A percentile compares a stretch with the other conserved stretches of the same genome.
phyloP scores from a whole-genome alignment of 371 early-diverging fungal species.

The Mucor lusitanicus region DNA sequence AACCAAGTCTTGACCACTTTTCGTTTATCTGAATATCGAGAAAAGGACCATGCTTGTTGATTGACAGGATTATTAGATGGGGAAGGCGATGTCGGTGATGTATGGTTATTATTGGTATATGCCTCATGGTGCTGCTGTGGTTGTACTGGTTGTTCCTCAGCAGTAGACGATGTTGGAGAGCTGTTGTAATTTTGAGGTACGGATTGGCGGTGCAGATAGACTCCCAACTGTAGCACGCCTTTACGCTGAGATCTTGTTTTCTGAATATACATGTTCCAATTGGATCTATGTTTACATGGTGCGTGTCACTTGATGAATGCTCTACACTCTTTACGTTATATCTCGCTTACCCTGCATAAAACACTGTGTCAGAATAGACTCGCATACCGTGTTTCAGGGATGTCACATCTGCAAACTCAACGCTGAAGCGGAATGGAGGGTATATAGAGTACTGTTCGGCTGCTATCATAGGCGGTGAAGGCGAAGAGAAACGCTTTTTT shows the following conservation, averaged over 20 bases:
- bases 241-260: conserved; percentile 46
- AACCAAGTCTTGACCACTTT: conserved; percentile 58
- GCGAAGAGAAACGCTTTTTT: neutral
- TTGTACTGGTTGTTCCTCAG: neutral
- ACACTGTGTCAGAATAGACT: conserved; percentile 51
- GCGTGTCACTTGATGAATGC: neutral
- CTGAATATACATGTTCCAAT: conserved; percentile 64
- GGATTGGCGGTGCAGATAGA: conserved; percentile 58
- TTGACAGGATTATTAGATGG: neutral
- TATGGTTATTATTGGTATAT: neutral
- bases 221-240: conserved; percentile 46
- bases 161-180: neutral
- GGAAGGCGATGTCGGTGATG: conserved; percentile 8
- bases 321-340: neutral
- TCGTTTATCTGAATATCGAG: conserved; percentile 49
- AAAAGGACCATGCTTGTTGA: conserved; percentile 30
- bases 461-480: neutral
- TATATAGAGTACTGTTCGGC: conserved; percentile 38
- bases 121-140: neutral
- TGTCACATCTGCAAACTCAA: conserved; percentile 49
- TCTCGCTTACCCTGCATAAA: conserved; percentile 56
- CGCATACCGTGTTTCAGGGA: conserved; percentile 39
- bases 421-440: conserved; percentile 62
- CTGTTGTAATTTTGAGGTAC: conserved; percentile 24
- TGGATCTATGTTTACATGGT: conserved; percentile 38